Evolutionary conservation across 495 filamentous ascomycete genomes (phyloP), one percentile per base, ranked within the genome.

Genomic region (Tuber aestivum): DNA sequence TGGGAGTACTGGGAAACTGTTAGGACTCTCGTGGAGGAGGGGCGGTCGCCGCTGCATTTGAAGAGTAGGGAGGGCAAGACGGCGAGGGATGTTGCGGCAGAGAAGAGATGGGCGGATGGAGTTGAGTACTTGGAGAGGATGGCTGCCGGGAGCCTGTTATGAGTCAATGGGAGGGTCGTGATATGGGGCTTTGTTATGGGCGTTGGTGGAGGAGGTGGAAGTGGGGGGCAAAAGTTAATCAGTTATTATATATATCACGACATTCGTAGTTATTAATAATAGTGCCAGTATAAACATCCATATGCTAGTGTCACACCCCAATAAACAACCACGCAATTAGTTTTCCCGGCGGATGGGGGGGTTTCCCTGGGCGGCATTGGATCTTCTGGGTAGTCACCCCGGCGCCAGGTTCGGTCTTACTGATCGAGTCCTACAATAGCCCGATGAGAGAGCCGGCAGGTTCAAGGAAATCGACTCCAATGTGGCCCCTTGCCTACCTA

Each of bases 1-100:
- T 45, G 71, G 45, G 71, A 73, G 71, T 69, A 73, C 21, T 73
- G 44, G 71, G 71, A 69, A 32, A 27, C 56, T 27, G 56, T 65
- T 32, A 65, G 56, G n/a, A 65, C 56, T 3, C 56, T 65, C 9
- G 56, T 65, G n/a, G 56, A 65, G 12, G 56, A 65, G n/a, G 56
- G 56, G 56, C n/a, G n/a, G 10, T 65, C 56, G 56, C 56, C 56
- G 10, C 16, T 65, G 56, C 56, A 65, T 32, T 16, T 65, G 10
- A 65, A 65, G n/a, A 65, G 56, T 32, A 65, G 56, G 14, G n/a
- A 14, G 56, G 56, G 56, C 2, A 65, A 65, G 56, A 65, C 56
- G n/a, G 56, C 56, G n/a, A 65, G n/a, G 56, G 56, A 65, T 65
- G 56, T 65, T 32, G 56, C 56, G 56, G 56, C 56, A 0, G 56